These are phyloP conservation scores for Aspergillus aculeatus DNA, from an alignment of 2,329 filamentous ascomycete genomes.

Conservation along the genomic window DNA sequence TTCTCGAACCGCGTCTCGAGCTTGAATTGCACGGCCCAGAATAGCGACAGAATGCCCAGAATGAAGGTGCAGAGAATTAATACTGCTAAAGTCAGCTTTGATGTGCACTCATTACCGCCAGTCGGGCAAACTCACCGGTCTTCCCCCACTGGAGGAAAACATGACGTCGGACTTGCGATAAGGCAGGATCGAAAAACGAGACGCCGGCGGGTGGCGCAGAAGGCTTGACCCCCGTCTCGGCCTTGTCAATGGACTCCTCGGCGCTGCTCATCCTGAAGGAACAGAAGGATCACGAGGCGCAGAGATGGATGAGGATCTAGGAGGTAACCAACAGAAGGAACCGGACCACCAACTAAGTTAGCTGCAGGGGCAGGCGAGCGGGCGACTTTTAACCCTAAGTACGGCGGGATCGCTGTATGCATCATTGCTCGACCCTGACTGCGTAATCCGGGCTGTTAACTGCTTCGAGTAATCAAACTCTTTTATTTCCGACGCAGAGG, in stretches of 20 bases:
- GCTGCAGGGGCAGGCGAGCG: background rate
- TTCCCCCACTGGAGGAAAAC: constrained; percentile 26
- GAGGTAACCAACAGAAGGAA: background rate
- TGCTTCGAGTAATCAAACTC: background rate
- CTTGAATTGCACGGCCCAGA: constrained; percentile 59
- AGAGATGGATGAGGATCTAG: background rate
- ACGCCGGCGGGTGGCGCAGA: constrained; percentile 20
- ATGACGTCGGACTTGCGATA: constrained; percentile 18
- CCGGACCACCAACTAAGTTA: background rate
- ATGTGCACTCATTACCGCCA: too few species aligned
- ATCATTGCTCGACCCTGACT: background rate
- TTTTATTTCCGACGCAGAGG: background rate
- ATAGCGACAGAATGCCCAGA: constrained; percentile 57
- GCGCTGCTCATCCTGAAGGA: constrained; percentile 5
- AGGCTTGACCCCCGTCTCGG: constrained; percentile 11
- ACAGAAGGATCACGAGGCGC: background rate
- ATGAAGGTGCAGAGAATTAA: constrained; percentile 56
- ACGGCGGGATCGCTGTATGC: background rate
- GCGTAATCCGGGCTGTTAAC: background rate
- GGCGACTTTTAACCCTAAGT: background rate
- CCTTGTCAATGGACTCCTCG: constrained; percentile 3
- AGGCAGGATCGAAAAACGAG: constrained; percentile 31
- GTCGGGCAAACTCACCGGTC: constrained; percentile 18
- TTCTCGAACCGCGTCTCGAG: constrained; percentile 50
- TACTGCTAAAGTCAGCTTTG: constrained; percentile 17